A percentile compares a stretch with the other conserved stretches of the same genome.
Evolutionary conservation across 225 moss, liverwort and hornwort genomes (phyloP).

Genomic region (Rhytidiadelphus loreus): DNA sequence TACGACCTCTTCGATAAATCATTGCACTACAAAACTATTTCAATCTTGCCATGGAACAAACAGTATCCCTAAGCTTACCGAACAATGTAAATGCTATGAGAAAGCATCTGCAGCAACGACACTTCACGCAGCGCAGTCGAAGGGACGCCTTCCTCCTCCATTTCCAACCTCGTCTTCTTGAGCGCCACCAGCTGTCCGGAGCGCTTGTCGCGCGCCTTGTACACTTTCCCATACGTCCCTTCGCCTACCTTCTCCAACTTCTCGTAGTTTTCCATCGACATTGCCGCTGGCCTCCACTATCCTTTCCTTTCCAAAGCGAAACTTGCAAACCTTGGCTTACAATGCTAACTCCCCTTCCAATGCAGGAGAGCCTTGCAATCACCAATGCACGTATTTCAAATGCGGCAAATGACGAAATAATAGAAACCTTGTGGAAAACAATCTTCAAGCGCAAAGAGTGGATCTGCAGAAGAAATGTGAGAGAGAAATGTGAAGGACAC

Average conservation of each 20-base stretch:
- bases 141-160: conserved; percentile 42
- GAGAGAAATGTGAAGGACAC: not conserved
- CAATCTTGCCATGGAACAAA: not conserved
- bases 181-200: conserved; percentile 36
- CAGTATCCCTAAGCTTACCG: not conserved
- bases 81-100: conserved; percentile 20
- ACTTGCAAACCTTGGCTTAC: not conserved
- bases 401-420: not conserved
- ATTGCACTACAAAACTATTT: too few relatives aligned
- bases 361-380: too few relatives aligned
- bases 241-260: conserved; percentile 49
- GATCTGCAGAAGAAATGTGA: not conserved
- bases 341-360: not conserved
- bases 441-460: not conserved
- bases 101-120: conserved; percentile 35
- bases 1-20: too few relatives aligned
- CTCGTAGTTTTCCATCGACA: conserved; percentile 40
- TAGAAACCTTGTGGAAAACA: not conserved
- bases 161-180: conserved; percentile 36
- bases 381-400: not conserved
- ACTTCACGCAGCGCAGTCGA: conserved; percentile 43
- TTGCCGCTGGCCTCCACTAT: not conserved
- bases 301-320: not conserved
- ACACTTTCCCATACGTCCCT: conserved; percentile 43
- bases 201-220: conserved; percentile 47